Percentiles rank a stretch among this genome's conserved stretches.
Evolutionary conservation across 495 filamentous ascomycete species (phyloP).

Genomic region (Hypoxylon rickii): DNA sequence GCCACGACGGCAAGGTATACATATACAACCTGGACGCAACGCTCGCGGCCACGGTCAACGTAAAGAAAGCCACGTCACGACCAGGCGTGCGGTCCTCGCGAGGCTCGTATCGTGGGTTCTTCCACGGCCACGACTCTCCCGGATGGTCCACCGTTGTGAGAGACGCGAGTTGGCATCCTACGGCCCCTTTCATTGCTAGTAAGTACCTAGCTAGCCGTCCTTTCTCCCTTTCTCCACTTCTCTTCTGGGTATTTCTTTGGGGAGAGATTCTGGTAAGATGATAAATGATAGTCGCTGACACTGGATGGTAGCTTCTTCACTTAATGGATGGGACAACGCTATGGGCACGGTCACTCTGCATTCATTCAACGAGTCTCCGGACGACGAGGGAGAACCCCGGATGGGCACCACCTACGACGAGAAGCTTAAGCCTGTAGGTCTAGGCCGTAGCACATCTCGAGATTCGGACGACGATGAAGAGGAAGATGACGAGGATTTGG

Average conservation of each 20-base stretch:
- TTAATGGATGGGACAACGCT: slow-evolving; percentile 73
- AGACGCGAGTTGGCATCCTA: slow-evolving; percentile 95
- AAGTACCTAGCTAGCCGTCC: slow-evolving; percentile 33
- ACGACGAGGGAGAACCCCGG: slow-evolving; percentile 68
- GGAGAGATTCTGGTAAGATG: no score
- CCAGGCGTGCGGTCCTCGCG: background rate
- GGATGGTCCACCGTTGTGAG: slow-evolving; percentile 81
- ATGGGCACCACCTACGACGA: slow-evolving; percentile 62
- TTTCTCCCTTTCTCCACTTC: background rate
- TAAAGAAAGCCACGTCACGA: slow-evolving; percentile 65
- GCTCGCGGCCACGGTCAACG: slow-evolving; percentile 77
- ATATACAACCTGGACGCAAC: slow-evolving; percentile 96
- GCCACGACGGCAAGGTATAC: slow-evolving; percentile 83
- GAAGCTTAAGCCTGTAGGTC: slow-evolving; percentile 39
- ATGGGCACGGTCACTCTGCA: slow-evolving; percentile 77
- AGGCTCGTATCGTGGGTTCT: slow-evolving; percentile 32
- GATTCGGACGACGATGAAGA: slow-evolving; percentile 16
- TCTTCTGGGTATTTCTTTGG: no score
- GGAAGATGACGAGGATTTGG: background rate
- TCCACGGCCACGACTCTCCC: slow-evolving; percentile 39
- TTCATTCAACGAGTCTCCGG: slow-evolving; percentile 68
- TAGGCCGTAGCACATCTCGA: background rate
- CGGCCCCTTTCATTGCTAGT: slow-evolving; percentile 87
- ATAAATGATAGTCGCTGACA: slow-evolving; percentile 12
- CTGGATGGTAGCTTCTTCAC: slow-evolving; percentile 65